These are phyloP conservation scores for Penicillium sp. DNA, from an alignment of 2,329 filamentous ascomycete species.

Conservation along the genomic window DNA sequence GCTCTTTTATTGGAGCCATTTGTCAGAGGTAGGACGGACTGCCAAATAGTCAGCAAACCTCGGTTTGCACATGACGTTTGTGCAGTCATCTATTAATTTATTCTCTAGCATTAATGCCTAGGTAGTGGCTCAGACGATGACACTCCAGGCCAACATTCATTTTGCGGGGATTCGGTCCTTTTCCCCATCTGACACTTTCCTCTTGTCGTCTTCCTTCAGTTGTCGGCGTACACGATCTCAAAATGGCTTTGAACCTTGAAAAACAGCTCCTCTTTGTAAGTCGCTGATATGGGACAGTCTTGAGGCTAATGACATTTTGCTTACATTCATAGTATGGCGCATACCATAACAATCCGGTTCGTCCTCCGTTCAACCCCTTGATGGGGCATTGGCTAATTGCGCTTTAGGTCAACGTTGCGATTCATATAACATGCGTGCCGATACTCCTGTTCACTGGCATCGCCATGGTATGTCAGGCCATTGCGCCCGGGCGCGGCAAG, in stretches of 20 bases:
- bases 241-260: conserved; percentile 63
- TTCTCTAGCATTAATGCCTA: conserved; percentile 2
- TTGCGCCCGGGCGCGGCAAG: background rate
- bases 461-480: conserved; percentile 56
- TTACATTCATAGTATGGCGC: conserved; percentile 61
- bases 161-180: background rate
- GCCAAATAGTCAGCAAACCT: background rate
- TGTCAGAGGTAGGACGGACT: too few species aligned
- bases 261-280: conserved; percentile 70
- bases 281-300: background rate
- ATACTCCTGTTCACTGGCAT: conserved; percentile 64
- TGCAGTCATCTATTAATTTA: background rate
- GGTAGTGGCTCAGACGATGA: conserved; percentile 5
- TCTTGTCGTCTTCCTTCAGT: background rate
- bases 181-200: background rate
- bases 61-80: conserved; percentile 14
- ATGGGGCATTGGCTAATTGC: conserved; percentile 26
- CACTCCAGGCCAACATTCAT: background rate
- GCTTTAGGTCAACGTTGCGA: conserved; percentile 65
- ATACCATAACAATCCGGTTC: conserved; percentile 68
- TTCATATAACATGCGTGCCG: conserved; percentile 69
- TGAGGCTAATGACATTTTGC: conserved; percentile 17
- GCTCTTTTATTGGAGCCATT: too few species aligned
- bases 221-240: conserved; percentile 3
- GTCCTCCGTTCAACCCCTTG: conserved; percentile 25